These are phyloP conservation scores for Sclerotinia minor DNA, from an alignment of 2,329 filamentous ascomycete species.

Conservation along the genomic window DNA sequence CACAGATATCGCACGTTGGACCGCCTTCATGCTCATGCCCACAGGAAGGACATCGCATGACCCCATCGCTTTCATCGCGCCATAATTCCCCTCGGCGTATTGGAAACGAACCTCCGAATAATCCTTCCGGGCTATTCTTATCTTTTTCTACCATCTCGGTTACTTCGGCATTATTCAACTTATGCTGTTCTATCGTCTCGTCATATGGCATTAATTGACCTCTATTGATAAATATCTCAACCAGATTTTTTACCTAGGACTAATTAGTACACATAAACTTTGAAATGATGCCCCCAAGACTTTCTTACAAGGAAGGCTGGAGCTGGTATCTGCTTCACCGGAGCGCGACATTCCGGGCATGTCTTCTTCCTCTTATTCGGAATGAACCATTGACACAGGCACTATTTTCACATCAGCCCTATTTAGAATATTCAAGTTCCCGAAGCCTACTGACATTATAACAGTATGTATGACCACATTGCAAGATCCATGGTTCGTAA, in stretches of 20 bases:
- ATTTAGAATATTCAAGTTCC: not conserved
- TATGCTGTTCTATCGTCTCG: constrained; percentile 63
- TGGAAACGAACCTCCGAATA: constrained; percentile 59
- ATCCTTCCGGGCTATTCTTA: constrained; percentile 54
- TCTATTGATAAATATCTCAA: constrained; percentile 60
- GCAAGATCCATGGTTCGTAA: constrained; percentile 68
- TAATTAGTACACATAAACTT: constrained; percentile 21
- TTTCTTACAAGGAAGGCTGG: constrained; percentile 61
- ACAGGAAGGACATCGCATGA: constrained; percentile 63
- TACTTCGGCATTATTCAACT: constrained; percentile 58
- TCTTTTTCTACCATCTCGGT: constrained; percentile 60
- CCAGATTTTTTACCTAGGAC: constrained; percentile 61
- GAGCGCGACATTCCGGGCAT: constrained; percentile 66
- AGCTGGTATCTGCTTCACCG: constrained; percentile 58
- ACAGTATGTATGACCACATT: constrained; percentile 71
- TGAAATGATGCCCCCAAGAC: not conserved
- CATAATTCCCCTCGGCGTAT: constrained; percentile 27
- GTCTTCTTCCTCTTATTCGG: constrained; percentile 57
- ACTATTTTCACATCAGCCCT: constrained; percentile 35
- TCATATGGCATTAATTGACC: constrained; percentile 61
- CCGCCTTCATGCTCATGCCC: constrained; percentile 64
- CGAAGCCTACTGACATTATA: constrained; percentile 54
- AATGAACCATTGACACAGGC: constrained; percentile 43
- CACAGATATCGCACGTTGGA: constrained; percentile 53
- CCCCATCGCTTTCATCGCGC: constrained; percentile 60